Evolutionary conservation across 2,329 filamentous ascomycete genomes (phyloP), one percentile per base, ranked within the genome.

Genomic region (Raffaelea albimanens): DNA sequence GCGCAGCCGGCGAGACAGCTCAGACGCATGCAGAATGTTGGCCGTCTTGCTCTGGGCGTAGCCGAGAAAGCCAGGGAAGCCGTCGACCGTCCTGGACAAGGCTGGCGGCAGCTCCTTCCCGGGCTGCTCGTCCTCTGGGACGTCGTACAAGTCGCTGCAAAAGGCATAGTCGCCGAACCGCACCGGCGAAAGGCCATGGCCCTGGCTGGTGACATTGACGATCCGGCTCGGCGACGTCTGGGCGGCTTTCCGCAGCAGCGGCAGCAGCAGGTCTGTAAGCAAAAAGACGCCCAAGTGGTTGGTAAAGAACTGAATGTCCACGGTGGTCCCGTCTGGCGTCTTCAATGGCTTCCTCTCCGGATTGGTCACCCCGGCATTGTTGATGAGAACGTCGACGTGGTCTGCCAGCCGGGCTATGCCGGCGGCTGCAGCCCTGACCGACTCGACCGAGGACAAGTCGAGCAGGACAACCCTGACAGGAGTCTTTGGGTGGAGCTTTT

Each of bases 251-350:
- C 64, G 52, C 2, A 75, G 50, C 25, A 64, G 64, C 0, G 68
- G 64, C 40, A 70, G 55, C n/a, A 75, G 62, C 18, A 73, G 60
- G 34, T 68, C 66, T 1, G 70, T 69, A 22, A 75, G 59, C 11
- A 71, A 55, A 53, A 73, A 73, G 29, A 74, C 68, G 0, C 69
- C 68, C 13, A 76, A 51, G 50, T 75, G 67, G 55, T 76, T 76
- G 7, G 48, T 49, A 18, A 48, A 46, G 21, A 56, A 47, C 46
- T 56, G 54, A 3, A 47, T 45, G 19, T 59, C 59, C 20, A 60
- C 50, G 5, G 45, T 56, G 3, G 56, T 44, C 2, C 64, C 65
- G 40, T 68, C 63, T 2, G 57, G 51, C 3, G 61, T 39, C 22
- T 58, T 50, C 45, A 57, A 40, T 51, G 61, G 52, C 46, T 61